Evolutionary conservation across 225 moss, liverwort and hornwort genomes (phyloP).

Genomic region (Thuidium tamariscinum): DNA sequence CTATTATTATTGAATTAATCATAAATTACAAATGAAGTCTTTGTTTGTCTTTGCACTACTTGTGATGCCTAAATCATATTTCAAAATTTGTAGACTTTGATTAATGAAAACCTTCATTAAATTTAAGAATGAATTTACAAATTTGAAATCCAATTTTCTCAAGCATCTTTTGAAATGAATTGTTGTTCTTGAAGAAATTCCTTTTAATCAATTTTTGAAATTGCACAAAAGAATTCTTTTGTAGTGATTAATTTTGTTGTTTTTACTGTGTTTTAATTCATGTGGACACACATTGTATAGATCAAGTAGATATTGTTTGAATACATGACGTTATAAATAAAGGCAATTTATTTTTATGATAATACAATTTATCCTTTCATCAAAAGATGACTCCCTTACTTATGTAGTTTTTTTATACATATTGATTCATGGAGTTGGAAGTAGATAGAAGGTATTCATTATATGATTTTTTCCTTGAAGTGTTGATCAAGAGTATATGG

Average conservation of each 20-base stretch:
- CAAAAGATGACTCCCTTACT: too few species aligned
- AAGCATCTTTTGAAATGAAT: neutral
- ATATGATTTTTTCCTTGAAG: neutral
- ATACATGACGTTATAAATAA: too few species aligned
- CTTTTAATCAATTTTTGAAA: too few species aligned
- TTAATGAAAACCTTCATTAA: too few species aligned
- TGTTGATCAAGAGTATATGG: neutral
- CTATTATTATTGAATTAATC: neutral
- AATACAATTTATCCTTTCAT: too few species aligned
- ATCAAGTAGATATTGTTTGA: too few species aligned
- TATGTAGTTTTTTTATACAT: too few species aligned
- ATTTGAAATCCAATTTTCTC: neutral
- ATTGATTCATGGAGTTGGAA: neutral
- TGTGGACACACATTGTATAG: too few species aligned
- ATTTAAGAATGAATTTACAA: neutral
- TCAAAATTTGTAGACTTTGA: neutral
- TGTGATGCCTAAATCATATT: rapidly evolving
- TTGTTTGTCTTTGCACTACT: neutral
- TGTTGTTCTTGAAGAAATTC: neutral
- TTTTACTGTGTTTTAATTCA: too few species aligned
- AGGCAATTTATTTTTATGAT: too few species aligned
- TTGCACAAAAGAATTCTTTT: too few species aligned
- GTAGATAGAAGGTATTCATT: neutral
- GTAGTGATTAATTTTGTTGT: too few species aligned
- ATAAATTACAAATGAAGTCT: neutral